A percentile compares a stretch with the other conserved stretches of the same genome.
Conservation (phyloP, 495 filamentous ascomycete genomes). For the Tuber aestivum region DNA sequence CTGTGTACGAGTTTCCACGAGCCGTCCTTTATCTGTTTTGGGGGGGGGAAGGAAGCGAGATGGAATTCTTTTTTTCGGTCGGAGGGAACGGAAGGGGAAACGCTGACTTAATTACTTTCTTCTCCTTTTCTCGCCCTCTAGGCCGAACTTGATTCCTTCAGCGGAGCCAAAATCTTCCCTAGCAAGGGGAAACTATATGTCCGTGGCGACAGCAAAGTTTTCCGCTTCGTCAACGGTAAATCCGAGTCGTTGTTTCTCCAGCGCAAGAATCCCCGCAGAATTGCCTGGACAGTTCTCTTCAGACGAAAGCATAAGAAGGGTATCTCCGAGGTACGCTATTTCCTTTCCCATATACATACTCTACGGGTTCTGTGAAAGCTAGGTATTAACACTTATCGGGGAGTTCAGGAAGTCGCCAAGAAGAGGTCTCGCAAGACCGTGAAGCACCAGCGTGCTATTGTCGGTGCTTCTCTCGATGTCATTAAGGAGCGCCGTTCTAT, state of each 20-base stretch:
- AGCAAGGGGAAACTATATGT: conserved; percentile 75
- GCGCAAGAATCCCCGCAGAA: conserved; percentile 99
- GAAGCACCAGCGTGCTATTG: conserved; percentile 98
- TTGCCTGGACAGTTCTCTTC: conserved; percentile 97
- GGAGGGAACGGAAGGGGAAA: conserved; percentile 9
- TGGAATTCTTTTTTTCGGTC: conserved; percentile 14
- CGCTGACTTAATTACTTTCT: conserved; percentile 17
- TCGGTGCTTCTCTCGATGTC: conserved; percentile 96
- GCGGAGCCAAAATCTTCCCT: conserved; percentile 43
- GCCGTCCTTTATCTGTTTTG: conserved; percentile 8
- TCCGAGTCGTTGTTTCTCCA: conserved; percentile 99
- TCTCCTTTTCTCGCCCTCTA: conserved; percentile 6
- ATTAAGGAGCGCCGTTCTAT: conserved; percentile 96
- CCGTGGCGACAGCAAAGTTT: conserved; percentile 99
- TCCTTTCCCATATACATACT: conserved; percentile 47
- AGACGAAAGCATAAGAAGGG: conserved; percentile 99
- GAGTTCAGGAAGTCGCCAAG: conserved; percentile 88
- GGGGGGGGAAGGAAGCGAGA: background rate
- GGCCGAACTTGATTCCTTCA: conserved; percentile 44
- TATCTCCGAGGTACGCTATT: conserved; percentile 80
- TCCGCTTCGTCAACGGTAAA: conserved; percentile 99
- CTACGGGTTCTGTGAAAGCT: background rate
- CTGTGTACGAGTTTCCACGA: conserved; percentile 1
- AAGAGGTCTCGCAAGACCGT: conserved; percentile 97
- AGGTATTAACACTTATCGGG: background rate